phyloP scores from a whole-genome alignment of 371 early-diverging fungal species.

The Haplosporangium sp. region DNA sequence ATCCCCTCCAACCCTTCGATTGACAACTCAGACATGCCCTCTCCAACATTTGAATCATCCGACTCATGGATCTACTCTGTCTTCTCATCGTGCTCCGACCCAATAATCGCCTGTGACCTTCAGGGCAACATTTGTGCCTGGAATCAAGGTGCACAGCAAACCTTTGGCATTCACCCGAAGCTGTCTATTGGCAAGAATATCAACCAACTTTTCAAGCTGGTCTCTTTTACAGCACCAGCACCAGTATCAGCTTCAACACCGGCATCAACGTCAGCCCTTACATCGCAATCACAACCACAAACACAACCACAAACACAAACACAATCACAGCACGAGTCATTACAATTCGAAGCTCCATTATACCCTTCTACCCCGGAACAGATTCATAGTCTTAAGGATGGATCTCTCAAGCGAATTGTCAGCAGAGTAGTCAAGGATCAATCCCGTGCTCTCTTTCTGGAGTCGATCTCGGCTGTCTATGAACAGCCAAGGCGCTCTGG shows the following conservation, averaged over 20 bases:
- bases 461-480: slow-evolving; percentile 36
- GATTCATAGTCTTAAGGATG: slow-evolving; percentile 19
- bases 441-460: slow-evolving; percentile 24
- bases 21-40: slow-evolving; percentile 1
- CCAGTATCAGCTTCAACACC: not conserved
- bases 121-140: slow-evolving; percentile 41
- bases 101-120: slow-evolving; percentile 44
- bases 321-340: not conserved
- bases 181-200: slow-evolving; percentile 40
- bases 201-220: slow-evolving; percentile 13
- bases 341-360: slow-evolving; percentile 16
- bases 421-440: slow-evolving; percentile 16
- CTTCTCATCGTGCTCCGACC: slow-evolving; percentile 33
- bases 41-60: not conserved
- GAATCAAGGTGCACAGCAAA: slow-evolving; percentile 27
- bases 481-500: slow-evolving; percentile 7
- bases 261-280: not conserved
- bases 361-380: slow-evolving; percentile 41
- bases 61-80: slow-evolving; percentile 37
- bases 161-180: slow-evolving; percentile 33
- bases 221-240: not conserved
- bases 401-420: slow-evolving; percentile 33
- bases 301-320: not conserved
- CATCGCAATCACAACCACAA: not conserved
- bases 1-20: slow-evolving; percentile 10